These are phyloP conservation scores for Brachypodium distachyon DNA, from an alignment of 202 grass and related monocot genomes.

Conservation along the genomic window DNA sequence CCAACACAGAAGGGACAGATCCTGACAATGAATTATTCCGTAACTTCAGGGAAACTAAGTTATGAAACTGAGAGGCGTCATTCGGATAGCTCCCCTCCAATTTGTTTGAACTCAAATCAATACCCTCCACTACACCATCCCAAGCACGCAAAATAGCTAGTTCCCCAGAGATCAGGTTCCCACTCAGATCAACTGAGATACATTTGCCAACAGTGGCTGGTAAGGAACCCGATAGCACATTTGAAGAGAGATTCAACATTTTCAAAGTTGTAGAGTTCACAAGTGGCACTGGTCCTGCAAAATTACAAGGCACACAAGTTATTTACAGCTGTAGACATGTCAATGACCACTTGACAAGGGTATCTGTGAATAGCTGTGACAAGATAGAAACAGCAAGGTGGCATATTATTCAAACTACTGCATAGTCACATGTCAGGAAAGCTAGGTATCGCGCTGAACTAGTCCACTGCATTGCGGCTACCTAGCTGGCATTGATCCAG, in stretches of 20 bases:
- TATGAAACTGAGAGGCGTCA: slow-evolving; percentile 71
- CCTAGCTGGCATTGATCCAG: neutral
- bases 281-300: slow-evolving; percentile 51
- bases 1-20: slow-evolving; percentile 72
- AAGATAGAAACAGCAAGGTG: neutral
- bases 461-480: neutral
- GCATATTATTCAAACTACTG: neutral
- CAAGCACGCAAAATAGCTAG: slow-evolving; percentile 66
- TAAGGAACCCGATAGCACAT: slow-evolving; percentile 69
- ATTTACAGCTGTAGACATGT: slow-evolving; percentile 9
- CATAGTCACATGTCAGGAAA: neutral
- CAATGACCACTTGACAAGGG: neutral
- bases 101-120: slow-evolving; percentile 92
- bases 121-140: slow-evolving; percentile 50
- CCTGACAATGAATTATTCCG: slow-evolving; percentile 71
- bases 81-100: slow-evolving; percentile 69
- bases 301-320: neutral
- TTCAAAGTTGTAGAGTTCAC: slow-evolving; percentile 91
- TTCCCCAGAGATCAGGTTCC: slow-evolving; percentile 56
- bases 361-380: neutral
- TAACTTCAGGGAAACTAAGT: slow-evolving; percentile 60
- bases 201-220: slow-evolving; percentile 51
- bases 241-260: slow-evolving; percentile 85
- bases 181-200: slow-evolving; percentile 69
- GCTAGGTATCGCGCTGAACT: slow-evolving; percentile 1